Percentiles rank a stretch among this genome's conserved stretches.
Evolutionary conservation across 2,329 filamentous ascomycete genomes (phyloP).

Genomic region (Ophioceras dolichostomum): DNA sequence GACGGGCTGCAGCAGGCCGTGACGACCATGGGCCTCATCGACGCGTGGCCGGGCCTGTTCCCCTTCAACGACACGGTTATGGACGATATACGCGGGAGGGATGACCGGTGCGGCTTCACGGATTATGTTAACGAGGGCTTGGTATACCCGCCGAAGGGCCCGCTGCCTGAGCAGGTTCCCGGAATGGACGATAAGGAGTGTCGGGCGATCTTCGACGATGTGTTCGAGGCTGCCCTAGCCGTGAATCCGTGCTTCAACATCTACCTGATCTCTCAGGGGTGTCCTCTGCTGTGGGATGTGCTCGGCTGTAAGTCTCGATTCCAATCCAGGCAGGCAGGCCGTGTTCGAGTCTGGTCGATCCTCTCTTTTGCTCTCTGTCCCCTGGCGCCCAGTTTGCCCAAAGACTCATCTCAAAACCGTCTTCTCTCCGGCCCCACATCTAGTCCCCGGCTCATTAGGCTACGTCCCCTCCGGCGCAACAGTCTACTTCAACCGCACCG

Average conservation of each 20-base stretch:
- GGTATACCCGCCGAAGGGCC: constrained; percentile 51
- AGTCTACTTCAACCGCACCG: constrained; percentile 40
- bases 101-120: constrained; percentile 46
- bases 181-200: constrained; percentile 38
- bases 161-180: constrained; percentile 34
- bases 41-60: constrained; percentile 45
- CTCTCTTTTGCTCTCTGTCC: neutral
- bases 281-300: constrained; percentile 45
- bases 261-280: constrained; percentile 55
- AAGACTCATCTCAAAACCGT: too few species aligned
- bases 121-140: constrained; percentile 46
- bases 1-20: constrained; percentile 26
- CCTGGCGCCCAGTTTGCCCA: neutral
- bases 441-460: neutral
- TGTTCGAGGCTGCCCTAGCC: constrained; percentile 32
- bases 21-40: constrained; percentile 41
- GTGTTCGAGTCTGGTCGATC: too few species aligned
- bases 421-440: too few species aligned
- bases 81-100: constrained; percentile 31
- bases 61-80: constrained; percentile 45
- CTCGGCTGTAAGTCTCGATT: constrained; percentile 1
- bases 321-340: neutral
- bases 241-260: constrained; percentile 60
- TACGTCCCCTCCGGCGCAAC: constrained; percentile 46
- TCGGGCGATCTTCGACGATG: constrained; percentile 39